Conservation (phyloP, 2,329 filamentous ascomycete genomes). For the Talaromyces sp. region DNA sequence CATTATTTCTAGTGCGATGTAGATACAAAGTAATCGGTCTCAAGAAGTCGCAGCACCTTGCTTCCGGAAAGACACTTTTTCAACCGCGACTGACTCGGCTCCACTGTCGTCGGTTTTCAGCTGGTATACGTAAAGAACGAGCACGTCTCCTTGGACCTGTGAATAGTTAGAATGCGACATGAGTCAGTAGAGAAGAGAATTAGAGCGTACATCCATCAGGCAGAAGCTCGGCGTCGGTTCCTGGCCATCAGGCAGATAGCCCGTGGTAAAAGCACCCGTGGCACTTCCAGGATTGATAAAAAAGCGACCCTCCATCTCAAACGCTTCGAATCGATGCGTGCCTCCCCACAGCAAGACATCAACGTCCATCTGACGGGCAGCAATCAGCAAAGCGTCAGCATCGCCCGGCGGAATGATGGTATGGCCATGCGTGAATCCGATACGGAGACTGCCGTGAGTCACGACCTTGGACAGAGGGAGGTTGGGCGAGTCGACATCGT, state of each 20-base stretch:
- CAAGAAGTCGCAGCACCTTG: slow-evolving; percentile 56
- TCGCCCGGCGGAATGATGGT: slow-evolving; percentile 64
- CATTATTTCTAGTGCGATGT: background rate
- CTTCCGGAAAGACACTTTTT: slow-evolving; percentile 83
- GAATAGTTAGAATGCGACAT: slow-evolving; percentile 2
- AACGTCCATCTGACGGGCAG: slow-evolving; percentile 65
- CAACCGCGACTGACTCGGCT: slow-evolving; percentile 71
- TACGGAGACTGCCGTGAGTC: slow-evolving; percentile 61
- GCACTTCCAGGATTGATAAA: slow-evolving; percentile 65
- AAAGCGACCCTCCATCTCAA: slow-evolving; percentile 67
- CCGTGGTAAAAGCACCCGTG: slow-evolving; percentile 59
- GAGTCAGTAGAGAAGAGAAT: background rate
- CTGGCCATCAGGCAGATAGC: slow-evolving; percentile 54
- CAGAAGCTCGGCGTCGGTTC: slow-evolving; percentile 88
- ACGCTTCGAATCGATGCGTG: slow-evolving; percentile 64
- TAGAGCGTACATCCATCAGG: slow-evolving; percentile 82
- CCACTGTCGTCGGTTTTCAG: slow-evolving; percentile 71
- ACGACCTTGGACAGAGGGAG: slow-evolving; percentile 63
- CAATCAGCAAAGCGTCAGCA: slow-evolving; percentile 60
- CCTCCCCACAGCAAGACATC: slow-evolving; percentile 65
- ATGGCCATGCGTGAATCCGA: slow-evolving; percentile 66
- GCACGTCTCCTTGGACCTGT: slow-evolving; percentile 89
- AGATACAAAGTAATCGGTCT: slow-evolving; percentile 1
- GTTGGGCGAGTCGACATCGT: slow-evolving; percentile 61
- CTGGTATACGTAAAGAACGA: slow-evolving; percentile 93